A percentile compares a stretch with the other conserved stretches of the same genome.
These are phyloP conservation scores for Tilletia setariae DNA, from an alignment of 1,284 basidiomycete genomes.

Conservation along the genomic window DNA sequence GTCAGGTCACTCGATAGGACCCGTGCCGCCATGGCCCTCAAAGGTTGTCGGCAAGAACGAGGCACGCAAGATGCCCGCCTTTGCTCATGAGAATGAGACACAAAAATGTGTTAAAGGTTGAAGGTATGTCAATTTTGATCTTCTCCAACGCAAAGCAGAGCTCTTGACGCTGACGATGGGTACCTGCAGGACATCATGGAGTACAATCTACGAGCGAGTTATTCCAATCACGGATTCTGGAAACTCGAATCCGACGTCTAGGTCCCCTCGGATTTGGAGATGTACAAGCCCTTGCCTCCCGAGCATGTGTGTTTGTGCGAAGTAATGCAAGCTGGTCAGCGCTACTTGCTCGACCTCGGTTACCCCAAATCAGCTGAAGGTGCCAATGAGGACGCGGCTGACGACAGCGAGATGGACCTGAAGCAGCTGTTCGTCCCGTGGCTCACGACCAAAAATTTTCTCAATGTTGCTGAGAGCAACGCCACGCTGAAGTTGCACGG, in stretches of 20 bases:
- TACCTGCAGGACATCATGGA: constrained; percentile 81
- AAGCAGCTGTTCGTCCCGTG: constrained; percentile 97
- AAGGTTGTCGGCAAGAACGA: too few relatives aligned
- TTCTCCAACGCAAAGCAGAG: too few relatives aligned
- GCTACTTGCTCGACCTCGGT: constrained; percentile 88
- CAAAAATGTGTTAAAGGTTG: constrained; percentile 92
- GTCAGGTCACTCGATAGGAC: too few relatives aligned
- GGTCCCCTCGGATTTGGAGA: constrained; percentile 63
- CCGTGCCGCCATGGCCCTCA: too few relatives aligned
- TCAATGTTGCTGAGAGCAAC: constrained; percentile 92
- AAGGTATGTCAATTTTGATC: constrained; percentile 64
- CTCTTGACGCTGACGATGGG: not conserved
- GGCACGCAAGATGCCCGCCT: too few relatives aligned
- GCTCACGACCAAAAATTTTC: constrained; percentile 97
- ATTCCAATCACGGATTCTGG: constrained; percentile 92
- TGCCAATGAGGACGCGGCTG: constrained; percentile 67
- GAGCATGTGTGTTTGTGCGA: constrained; percentile 91
- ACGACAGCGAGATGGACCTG: constrained; percentile 75
- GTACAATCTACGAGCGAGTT: constrained; percentile 72
- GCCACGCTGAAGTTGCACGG: constrained; percentile 95
- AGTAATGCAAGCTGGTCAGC: constrained; percentile 96
- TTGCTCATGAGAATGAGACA: too few relatives aligned
- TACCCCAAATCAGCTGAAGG: constrained; percentile 86
- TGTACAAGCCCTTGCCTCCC: constrained; percentile 87
- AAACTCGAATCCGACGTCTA: constrained; percentile 73